A percentile compares a stretch with the other conserved stretches of the same genome.
phyloP scores from a whole-genome alignment of 805 yeast genomes.

The Metschnikowia noctiluminum region DNA sequence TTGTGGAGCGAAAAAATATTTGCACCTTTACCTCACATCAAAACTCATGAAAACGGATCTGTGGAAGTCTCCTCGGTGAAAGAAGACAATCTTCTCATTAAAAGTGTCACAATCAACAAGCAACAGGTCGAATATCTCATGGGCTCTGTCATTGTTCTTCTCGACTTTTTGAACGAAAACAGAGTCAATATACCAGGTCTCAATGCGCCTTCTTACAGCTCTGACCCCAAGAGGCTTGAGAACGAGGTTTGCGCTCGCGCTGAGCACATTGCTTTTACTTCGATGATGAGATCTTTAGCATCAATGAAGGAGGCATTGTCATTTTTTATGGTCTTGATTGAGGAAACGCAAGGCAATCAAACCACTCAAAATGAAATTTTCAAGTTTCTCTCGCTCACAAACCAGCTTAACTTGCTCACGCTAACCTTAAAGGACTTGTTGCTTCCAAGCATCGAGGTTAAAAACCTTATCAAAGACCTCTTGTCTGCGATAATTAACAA shows the following conservation, averaged over 20 bases:
- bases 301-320: conserved; percentile 88
- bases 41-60: conserved; percentile 32
- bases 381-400: conserved; percentile 62
- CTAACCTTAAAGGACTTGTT: conserved; percentile 74
- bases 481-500: conserved; percentile 85
- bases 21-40: conserved; percentile 41
- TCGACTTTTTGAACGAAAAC: conserved; percentile 67
- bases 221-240: conserved; percentile 47
- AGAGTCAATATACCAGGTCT: conserved; percentile 60
- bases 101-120: conserved; percentile 45
- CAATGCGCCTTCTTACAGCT: conserved; percentile 52
- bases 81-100: conserved; percentile 43
- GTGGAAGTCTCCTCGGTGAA: conserved; percentile 36
- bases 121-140: conserved; percentile 62
- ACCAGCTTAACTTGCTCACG: conserved; percentile 63
- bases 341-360: conserved; percentile 53
- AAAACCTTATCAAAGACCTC: conserved; percentile 75
- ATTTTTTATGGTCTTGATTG: conserved; percentile 75
- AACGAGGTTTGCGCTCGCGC: conserved; percentile 78
- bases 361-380: conserved; percentile 60
- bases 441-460: conserved; percentile 60
- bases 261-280: conserved; percentile 82
- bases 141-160: conserved; percentile 65
- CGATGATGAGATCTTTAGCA: conserved; percentile 68
- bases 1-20: conserved; percentile 78